A percentile compares a stretch with the other conserved stretches of the same genome.
These are phyloP conservation scores for Tarenaya hassleriana DNA, from an alignment of 345 rosid genomes.

Conservation along the genomic window DNA sequence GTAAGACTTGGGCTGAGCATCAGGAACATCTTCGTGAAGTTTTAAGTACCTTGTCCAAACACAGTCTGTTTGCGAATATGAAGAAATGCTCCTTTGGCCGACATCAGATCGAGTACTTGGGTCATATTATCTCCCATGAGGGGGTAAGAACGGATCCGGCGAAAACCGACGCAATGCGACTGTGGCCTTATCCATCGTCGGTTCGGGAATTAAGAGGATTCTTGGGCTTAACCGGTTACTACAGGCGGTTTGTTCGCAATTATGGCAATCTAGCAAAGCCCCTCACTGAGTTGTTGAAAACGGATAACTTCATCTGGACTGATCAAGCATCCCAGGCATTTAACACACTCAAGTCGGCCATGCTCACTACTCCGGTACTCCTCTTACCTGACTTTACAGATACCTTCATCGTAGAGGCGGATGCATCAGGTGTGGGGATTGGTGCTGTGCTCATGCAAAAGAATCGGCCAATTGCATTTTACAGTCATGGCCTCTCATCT, in stretches of 20 bases:
- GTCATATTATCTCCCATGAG: background rate
- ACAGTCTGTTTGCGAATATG: background rate
- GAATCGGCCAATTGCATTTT: background rate
- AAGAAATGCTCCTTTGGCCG: background rate
- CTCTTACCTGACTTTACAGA: no score
- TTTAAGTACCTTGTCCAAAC: background rate
- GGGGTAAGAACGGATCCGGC: background rate
- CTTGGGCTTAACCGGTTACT: background rate
- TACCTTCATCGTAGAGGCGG: background rate
- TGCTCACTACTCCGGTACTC: background rate
- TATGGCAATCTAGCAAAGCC: background rate
- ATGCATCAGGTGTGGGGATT: background rate
- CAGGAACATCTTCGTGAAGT: background rate
- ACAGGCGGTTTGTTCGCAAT: no score
- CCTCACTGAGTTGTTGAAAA: background rate
- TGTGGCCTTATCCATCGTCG: background rate
- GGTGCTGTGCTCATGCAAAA: background rate
- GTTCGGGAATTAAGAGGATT: background rate
- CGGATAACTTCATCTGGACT: background rate
- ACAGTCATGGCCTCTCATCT: fast-evolving
- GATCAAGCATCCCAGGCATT: background rate
- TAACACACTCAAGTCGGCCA: background rate
- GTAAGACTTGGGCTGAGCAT: background rate
- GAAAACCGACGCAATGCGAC: background rate
- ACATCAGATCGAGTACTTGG: background rate